Percentiles rank a stretch among this genome's conserved stretches.
Evolutionary conservation across 768 basidiomycete genomes (phyloP).

Genomic region (Rhodotorula babjevae): DNA sequence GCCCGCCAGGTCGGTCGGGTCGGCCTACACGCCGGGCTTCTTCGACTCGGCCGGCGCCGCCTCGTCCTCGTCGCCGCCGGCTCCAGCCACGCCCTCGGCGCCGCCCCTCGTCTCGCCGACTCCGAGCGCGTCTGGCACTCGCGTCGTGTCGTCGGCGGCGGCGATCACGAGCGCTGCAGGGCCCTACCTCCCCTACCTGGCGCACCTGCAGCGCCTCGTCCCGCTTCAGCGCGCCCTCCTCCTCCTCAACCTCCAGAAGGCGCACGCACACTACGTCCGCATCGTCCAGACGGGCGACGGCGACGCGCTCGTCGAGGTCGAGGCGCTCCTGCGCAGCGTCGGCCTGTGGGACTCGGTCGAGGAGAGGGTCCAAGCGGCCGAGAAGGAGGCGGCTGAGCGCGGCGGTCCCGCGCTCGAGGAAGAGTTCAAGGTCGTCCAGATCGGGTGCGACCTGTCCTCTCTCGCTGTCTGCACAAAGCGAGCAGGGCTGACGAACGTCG

Average conservation of each 20-base stretch:
- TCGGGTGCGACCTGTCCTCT: conserved; percentile 12
- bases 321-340: conserved; percentile 9
- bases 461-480: background rate
- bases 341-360: conserved; percentile 2
- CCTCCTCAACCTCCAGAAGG: conserved; percentile 36
- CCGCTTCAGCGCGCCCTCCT: conserved; percentile 35
- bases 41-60: background rate
- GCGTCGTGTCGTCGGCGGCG: too few relatives aligned
- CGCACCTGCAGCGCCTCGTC: conserved; percentile 22
- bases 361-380: background rate
- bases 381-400: background rate
- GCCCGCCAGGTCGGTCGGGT: background rate
- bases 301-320: background rate
- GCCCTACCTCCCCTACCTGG: conserved; percentile 15
- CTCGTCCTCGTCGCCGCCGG: background rate
- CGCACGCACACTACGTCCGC: conserved; percentile 15
- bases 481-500: background rate
- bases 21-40: background rate
- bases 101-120: too few relatives aligned
- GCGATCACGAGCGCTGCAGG: background rate
- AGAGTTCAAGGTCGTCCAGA: conserved; percentile 26
- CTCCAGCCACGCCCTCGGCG: too few relatives aligned
- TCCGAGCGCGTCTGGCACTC: too few relatives aligned
- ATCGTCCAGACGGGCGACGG: background rate
- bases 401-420: background rate